phyloP scores from a whole-genome alignment of 2,329 filamentous ascomycete genomes.

The Paramyrothecium roridum region DNA sequence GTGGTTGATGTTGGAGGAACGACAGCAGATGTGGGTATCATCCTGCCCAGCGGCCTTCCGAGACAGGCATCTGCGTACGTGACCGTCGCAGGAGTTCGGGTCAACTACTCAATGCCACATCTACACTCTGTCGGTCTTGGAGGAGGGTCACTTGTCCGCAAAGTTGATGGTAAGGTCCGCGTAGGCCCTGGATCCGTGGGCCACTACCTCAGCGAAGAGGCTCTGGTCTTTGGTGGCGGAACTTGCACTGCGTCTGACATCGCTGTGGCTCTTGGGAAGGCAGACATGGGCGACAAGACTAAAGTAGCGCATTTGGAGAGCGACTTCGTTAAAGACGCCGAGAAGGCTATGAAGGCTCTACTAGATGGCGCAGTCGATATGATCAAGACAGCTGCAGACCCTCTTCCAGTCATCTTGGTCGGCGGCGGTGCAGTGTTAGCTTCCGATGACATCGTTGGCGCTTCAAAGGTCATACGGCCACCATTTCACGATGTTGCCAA shows the following conservation, averaged over 20 bases:
- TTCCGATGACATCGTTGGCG: constrained; percentile 51
- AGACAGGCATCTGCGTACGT: constrained; percentile 61
- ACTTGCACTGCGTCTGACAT: constrained; percentile 47
- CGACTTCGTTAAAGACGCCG: constrained; percentile 20
- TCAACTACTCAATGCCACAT: constrained; percentile 57
- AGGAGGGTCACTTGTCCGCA: neutral
- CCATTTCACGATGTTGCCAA: constrained; percentile 59
- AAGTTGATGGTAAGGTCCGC: neutral
- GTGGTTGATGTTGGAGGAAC: constrained; percentile 68
- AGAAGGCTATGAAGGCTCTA: constrained; percentile 37
- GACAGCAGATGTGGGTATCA: constrained; percentile 60
- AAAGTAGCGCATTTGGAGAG: constrained; percentile 26
- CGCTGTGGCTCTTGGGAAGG: constrained; percentile 30
- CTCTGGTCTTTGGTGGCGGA: constrained; percentile 3
- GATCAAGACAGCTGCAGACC: constrained; percentile 60
- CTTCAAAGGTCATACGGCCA: constrained; percentile 53
- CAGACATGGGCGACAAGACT: constrained; percentile 38
- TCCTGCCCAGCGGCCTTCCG: constrained; percentile 61
- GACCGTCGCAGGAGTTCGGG: constrained; percentile 59
- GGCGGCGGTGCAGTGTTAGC: constrained; percentile 61
- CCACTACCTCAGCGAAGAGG: neutral
- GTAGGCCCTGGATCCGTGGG: constrained; percentile 3
- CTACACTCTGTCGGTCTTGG: constrained; percentile 59
- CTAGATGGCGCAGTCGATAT: constrained; percentile 55
- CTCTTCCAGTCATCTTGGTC: constrained; percentile 58